Percentiles rank a stretch among this genome's conserved stretches.
Evolutionary conservation across 352 stramenopile genomes (phyloP).

Genomic region (Phytophthora ohioensis): DNA sequence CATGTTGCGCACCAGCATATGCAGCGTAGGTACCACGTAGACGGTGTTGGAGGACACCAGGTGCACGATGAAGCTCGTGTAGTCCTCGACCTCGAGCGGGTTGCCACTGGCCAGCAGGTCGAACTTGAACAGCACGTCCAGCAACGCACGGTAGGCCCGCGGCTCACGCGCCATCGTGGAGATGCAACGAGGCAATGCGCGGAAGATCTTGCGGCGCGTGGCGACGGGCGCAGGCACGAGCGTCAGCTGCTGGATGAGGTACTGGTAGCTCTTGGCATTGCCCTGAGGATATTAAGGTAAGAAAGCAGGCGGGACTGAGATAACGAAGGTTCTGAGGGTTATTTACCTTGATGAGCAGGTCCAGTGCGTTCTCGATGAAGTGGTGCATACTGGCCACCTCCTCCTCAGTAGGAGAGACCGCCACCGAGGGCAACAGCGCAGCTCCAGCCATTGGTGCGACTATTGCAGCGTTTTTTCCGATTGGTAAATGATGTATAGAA

Average conservation of each 20-base stretch:
- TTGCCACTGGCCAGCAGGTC: conserved; percentile 61
- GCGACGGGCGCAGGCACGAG: conserved; percentile 45
- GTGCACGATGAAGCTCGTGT: conserved; percentile 77
- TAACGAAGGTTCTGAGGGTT: background rate
- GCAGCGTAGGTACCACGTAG: conserved; percentile 81
- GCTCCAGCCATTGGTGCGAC: conserved; percentile 45
- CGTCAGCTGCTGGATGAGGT: conserved; percentile 73
- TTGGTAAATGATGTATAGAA: too few species aligned
- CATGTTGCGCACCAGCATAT: conserved; percentile 87
- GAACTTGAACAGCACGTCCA: conserved; percentile 88
- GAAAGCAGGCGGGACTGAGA: too few species aligned
- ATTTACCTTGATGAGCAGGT: conserved; percentile 75
- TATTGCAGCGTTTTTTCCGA: background rate
- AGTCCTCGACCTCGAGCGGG: conserved; percentile 67
- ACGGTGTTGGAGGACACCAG: conserved; percentile 87
- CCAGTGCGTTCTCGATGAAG: conserved; percentile 88
- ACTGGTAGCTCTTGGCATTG: conserved; percentile 85
- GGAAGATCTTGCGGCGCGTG: conserved; percentile 77
- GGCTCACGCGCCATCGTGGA: conserved; percentile 78
- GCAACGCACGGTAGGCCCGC: conserved; percentile 69
- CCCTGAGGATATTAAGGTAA: conserved; percentile 40
- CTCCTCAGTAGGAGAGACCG: conserved; percentile 47
- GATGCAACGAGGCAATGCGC: conserved; percentile 78
- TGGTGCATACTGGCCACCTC: conserved; percentile 76
- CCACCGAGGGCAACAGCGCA: conserved; percentile 15